Evolutionary conservation across 2,329 filamentous ascomycete genomes (phyloP), one percentile per base, ranked within the genome.

Genomic region (Alternaria angustiovoidea): DNA sequence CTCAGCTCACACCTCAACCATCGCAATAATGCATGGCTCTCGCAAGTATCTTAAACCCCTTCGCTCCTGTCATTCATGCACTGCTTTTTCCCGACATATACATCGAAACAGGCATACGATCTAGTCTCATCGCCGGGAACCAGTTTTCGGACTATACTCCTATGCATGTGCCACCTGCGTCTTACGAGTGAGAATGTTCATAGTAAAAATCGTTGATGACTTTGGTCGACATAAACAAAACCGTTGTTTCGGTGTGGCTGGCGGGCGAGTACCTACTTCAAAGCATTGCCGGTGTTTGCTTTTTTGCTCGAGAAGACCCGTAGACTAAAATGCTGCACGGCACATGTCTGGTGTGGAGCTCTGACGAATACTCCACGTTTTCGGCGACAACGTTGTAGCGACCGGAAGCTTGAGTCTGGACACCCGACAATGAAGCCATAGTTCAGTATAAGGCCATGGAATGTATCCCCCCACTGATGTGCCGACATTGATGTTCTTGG

Each of bases 1-100:
- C 46, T 49, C 46, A 49, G 46, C 46, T 49, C 46, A 49, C 46
- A 49, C 46, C 32, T 49, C 46, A 49, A 49, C 46, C 46, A 38
- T 49, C 46, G 32, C 46, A 22, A 24, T 49, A 49, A 49, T 49
- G 32, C 46, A 49, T 49, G 46, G 46, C 46, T 49, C 30, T 49
- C 46, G 30, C 34, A 38, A 36, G 46, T 49, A 49, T 36, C 32
- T 49, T 49, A 49, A 49, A 49, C 32, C 20, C 32, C 46, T 49
- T 49, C 8, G 30, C 46, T 49, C 46, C 16, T 32, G 36, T 18
- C 20, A 49, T 34, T n/a, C 46, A 24, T 49, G 32, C 30, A 24
- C 46, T 49, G 46, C 46, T 49, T 49, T 49, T 49, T 49, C 46
- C 32, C 46, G 22, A 11, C 46, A 49, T 20, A 49, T 24, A 49